phyloP scores from a whole-genome alignment of 2,329 filamentous ascomycete genomes.

The Calonectria pseudoturangicola region DNA sequence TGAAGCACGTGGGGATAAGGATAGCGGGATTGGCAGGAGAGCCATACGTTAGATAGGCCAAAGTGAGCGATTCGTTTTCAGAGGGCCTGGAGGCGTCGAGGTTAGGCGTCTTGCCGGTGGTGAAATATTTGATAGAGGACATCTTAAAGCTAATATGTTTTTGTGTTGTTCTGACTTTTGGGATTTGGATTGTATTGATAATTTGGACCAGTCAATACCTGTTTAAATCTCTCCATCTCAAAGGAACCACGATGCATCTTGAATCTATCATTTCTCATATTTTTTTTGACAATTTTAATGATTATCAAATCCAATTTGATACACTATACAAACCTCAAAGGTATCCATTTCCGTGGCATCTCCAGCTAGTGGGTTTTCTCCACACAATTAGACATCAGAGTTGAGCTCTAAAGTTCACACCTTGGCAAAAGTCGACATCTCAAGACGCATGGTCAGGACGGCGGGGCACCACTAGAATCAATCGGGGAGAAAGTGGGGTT shows the following conservation, averaged over 20 bases:
- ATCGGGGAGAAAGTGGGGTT: not conserved
- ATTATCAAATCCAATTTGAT: not conserved
- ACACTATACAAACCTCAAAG: not conserved
- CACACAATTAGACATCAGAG: not conserved
- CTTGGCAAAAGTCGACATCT: not conserved
- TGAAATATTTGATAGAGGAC: conserved; percentile 21
- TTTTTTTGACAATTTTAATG: not conserved
- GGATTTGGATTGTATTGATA: conserved; percentile 28
- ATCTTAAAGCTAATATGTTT: not conserved
- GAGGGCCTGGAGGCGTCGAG: not conserved
- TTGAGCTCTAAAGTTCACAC: not conserved
- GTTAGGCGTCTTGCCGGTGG: not conserved
- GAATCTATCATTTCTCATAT: not conserved
- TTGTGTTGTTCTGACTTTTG: not conserved
- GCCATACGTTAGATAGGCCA: conserved; percentile 30
- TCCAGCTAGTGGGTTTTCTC: too few species aligned
- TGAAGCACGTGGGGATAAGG: conserved; percentile 30
- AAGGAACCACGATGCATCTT: not conserved
- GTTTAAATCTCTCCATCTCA: not conserved
- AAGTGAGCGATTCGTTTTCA: conserved; percentile 20
- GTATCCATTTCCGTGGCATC: not conserved
- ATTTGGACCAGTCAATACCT: not conserved
- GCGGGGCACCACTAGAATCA: not conserved
- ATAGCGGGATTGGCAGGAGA: conserved; percentile 15
- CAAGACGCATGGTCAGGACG: not conserved